Base-by-base conservation (phyloP, 495 filamentous ascomycete species). In the Lasiosphaeris hirsuta region DNA sequence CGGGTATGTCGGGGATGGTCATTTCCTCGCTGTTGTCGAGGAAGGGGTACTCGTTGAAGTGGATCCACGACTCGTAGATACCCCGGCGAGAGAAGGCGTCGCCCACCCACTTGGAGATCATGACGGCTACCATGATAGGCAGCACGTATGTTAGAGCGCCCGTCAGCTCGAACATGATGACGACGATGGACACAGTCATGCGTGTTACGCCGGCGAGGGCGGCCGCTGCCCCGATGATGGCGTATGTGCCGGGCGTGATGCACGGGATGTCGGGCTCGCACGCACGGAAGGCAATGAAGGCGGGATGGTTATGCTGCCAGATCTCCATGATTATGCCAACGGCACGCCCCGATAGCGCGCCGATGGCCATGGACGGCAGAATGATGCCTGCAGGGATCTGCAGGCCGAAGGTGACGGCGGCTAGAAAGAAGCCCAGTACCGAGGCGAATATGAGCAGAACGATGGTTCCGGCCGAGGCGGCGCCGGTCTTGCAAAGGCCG, bases 121-220 rank as follows among this genome's bases (percentile, higher is more conserved):
- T 96, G 58, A 98, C 94, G n/a, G 95, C 92, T 57, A 98, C 89
- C 94, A 98, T 98, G 68, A 98, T 97, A 15, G 94, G 94, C 10
- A 98, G 85, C 35, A 98, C 94, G 69, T 98, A 97, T 0, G 92
- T 96, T 11, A 98, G 77, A 0, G 94, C 95, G 23, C 94, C 94
- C 0, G 94, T 98, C 30, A 98, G 84, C 73, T 98, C 94, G 62
- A 97, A 98, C 90, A 96, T 97, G 73, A 98, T 97, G 60, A 97
- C 94, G 3, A 97, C 94, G 64, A 98, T 96, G 10, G 93, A 97
- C 7, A 86, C 82, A 10, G 94, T 98, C 89, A 98, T 97, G 62
- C 94, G 85, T 23, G 93, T 97, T n/a, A 94, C 90, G 46, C 94
- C 94, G n/a, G 87, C 92, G 4, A 98, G 83, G 3, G 92, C 88